Percentiles rank a stretch among this genome's conserved stretches.
These are phyloP conservation scores for Russula foetens DNA, from an alignment of 768 basidiomycete genomes.

Conservation along the genomic window DNA sequence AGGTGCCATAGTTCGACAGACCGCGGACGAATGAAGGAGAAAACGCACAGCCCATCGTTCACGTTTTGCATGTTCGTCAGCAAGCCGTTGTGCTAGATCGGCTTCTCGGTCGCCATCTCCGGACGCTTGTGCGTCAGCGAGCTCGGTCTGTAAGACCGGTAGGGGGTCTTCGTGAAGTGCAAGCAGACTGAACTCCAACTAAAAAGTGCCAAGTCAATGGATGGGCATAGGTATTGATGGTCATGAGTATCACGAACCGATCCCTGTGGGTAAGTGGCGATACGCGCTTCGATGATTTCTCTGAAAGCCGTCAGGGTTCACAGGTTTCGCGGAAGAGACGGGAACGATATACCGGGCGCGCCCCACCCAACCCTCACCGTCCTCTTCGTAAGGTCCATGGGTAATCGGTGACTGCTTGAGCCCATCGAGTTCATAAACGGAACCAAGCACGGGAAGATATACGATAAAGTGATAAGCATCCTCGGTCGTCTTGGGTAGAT, in stretches of 20 bases:
- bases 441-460: conserved; percentile 78
- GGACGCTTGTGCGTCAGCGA: conserved; percentile 40
- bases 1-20: conserved; percentile 9
- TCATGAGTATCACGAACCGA: conserved; percentile 53
- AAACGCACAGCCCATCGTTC: conserved; percentile 73
- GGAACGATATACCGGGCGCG: conserved; percentile 53
- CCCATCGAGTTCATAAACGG: conserved; percentile 90
- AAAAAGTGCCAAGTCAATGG: neutral
- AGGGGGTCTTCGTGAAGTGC: conserved; percentile 80
- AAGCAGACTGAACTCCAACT: conserved; percentile 91
- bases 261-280: conserved; percentile 83
- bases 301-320: conserved; percentile 32
- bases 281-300: conserved; percentile 79
- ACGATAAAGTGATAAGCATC: conserved; percentile 98
- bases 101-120: conserved; percentile 30
- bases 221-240: neutral
- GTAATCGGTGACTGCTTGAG: conserved; percentile 70
- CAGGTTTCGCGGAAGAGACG: neutral
- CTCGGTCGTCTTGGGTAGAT: conserved; percentile 50
- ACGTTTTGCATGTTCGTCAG: conserved; percentile 65
- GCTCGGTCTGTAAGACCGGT: conserved; percentile 52
- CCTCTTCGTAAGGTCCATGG: conserved; percentile 66
- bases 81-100: conserved; percentile 48
- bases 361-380: conserved; percentile 75
- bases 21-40: neutral